Evolutionary conservation across 2,329 filamentous ascomycete genomes (phyloP).

Genomic region (Plectosphaerella plurivora): DNA sequence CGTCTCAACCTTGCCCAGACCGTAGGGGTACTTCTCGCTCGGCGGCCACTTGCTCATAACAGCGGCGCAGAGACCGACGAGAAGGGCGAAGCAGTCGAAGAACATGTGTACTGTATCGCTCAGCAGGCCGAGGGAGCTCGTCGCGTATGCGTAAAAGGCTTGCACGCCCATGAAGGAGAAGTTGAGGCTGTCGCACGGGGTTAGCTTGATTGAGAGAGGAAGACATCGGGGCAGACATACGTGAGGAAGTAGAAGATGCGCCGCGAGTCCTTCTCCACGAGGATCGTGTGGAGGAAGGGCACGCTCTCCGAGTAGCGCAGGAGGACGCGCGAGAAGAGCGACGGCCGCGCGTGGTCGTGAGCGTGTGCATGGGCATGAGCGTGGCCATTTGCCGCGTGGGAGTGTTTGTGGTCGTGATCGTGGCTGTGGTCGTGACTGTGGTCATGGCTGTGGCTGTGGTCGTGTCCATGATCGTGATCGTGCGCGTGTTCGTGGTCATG

Average conservation of each 20-base stretch:
- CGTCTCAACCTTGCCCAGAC: conserved; percentile 95
- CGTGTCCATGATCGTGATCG: conserved; percentile 14
- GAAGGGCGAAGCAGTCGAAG: conserved; percentile 90
- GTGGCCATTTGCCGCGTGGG: conserved; percentile 19
- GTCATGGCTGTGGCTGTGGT: conserved; percentile 20
- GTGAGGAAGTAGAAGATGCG: conserved; percentile 97
- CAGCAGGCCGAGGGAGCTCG: conserved; percentile 88
- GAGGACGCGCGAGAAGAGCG: conserved; percentile 67
- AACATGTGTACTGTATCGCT: conserved; percentile 99
- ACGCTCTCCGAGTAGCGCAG: conserved; percentile 65
- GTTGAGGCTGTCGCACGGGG: conserved; percentile 62
- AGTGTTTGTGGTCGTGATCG: conserved; percentile 16
- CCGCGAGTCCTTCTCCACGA: conserved; percentile 87
- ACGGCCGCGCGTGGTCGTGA: conserved; percentile 45
- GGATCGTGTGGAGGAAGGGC: conserved; percentile 78
- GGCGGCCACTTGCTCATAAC: conserved; percentile 97
- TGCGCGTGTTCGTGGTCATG: conserved; percentile 14
- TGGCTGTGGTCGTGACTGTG: conserved; percentile 13
- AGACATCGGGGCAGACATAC: conserved; percentile 43
- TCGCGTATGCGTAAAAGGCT: conserved; percentile 88
- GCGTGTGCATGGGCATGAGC: conserved; percentile 19
- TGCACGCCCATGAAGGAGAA: conserved; percentile 94
- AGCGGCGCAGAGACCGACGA: conserved; percentile 84
- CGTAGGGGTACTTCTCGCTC: conserved; percentile 84
- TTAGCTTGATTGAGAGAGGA: conserved; percentile 7